Percentiles rank a stretch among this genome's conserved stretches.
Evolutionary conservation across 768 basidiomycete genomes (phyloP).

Genomic region (Postia placenta): DNA sequence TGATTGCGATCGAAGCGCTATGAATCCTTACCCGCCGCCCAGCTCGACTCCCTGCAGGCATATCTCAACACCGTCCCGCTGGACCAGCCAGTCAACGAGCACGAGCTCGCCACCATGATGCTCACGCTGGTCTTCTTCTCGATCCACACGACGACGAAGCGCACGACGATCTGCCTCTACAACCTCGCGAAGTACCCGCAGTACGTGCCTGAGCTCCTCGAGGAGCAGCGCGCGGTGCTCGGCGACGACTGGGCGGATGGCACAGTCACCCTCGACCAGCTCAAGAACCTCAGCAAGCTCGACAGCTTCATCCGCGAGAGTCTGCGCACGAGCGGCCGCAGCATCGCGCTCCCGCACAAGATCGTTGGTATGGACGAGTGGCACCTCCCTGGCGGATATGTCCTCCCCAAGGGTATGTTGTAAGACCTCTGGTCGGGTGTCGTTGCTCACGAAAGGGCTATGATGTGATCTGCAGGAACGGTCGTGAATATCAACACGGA

Average conservation of each 20-base stretch:
- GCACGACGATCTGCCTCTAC: background rate
- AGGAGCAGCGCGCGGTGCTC: background rate
- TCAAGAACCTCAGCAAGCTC: background rate
- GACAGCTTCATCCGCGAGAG: slow-evolving; percentile 1
- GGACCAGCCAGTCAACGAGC: background rate
- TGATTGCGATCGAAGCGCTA: background rate
- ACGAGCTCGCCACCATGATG: background rate
- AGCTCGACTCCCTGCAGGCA: background rate
- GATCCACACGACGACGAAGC: background rate
- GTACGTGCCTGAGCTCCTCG: background rate
- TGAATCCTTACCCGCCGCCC: background rate
- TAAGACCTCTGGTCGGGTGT: too few relatives aligned
- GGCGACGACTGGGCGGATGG: background rate
- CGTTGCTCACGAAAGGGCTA: background rate
- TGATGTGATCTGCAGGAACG: background rate
- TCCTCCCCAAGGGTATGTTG: background rate
- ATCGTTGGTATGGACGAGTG: background rate
- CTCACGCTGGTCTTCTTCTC: background rate
- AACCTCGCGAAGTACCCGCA: slow-evolving; percentile 1
- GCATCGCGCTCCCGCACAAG: background rate
- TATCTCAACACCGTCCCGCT: background rate
- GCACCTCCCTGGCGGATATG: background rate
- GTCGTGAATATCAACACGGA: background rate
- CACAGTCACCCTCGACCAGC: background rate
- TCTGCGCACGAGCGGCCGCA: background rate